Evolutionary conservation across 2,329 filamentous ascomycete species (phyloP), one percentile per base, ranked within the genome.

Genomic region (Hymenoscyphus repandus): DNA sequence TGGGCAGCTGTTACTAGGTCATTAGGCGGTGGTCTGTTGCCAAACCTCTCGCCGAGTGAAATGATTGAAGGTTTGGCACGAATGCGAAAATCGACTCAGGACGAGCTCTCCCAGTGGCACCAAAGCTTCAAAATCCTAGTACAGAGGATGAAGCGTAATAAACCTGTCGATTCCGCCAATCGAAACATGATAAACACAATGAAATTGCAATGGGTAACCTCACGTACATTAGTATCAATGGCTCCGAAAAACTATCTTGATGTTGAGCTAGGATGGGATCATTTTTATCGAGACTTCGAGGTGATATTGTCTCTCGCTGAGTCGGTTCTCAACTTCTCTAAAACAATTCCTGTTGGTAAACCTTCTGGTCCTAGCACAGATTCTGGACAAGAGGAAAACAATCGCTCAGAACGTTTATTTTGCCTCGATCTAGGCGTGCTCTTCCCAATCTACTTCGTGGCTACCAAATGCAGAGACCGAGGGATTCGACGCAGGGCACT

Each of bases 401-500:
- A 20, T 30, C 34, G 20, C 27, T 41, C 13, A 6, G 37, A 32
- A 17, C 33, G 13, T 3, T 13, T 30, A 58, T 85, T 85, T 63
- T 79, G 78, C 40, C 75, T 81, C 17, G 79, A 83, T 42, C 66
- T 82, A 9, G 80, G 79, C 20, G 79, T 85, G 49, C 74, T 85
- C 3, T 77, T 80, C 9, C 79, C 80, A 0, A 71, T 86, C 1
- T 85, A 79, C 54, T 75, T 83, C 6, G 78, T 83, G 13, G 81
- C 79, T 9, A 82, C 78, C 9, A 83, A 83, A 59, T 85, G 80
- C 58, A 74, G 80, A 3, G 74, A 83, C 49, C 72, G 74, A 0
- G 56, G 68, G 1, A 72, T 76, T 32, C 75, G 82, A 12, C 72
- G 78, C n/a, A 76, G 77, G 55, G 82, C 82, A 12, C 81, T 85